These are phyloP conservation scores for Fusarium sublunatum DNA, from an alignment of 2,329 filamentous ascomycete species.

Conservation along the genomic window DNA sequence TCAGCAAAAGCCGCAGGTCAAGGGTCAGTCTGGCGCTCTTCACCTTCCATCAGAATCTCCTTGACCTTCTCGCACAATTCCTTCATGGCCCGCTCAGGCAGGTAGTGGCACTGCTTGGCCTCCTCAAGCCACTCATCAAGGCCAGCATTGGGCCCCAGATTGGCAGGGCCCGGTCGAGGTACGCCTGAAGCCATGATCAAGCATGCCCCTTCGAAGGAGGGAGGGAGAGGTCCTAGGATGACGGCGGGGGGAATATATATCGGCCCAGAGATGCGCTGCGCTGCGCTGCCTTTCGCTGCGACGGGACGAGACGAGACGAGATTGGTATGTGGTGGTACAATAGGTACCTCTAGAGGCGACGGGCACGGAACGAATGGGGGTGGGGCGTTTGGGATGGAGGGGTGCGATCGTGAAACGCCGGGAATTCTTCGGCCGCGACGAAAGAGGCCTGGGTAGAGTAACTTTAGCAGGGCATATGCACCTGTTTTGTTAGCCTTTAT, in stretches of 20 bases:
- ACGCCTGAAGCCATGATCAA: slow-evolving; percentile 62
- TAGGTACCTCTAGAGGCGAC: slow-evolving; percentile 19
- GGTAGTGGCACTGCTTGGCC: slow-evolving; percentile 96
- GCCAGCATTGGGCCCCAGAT: slow-evolving; percentile 82
- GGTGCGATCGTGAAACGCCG: slow-evolving; percentile 47
- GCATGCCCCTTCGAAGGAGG: slow-evolving; percentile 43
- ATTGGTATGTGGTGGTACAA: slow-evolving; percentile 39
- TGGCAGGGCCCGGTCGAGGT: slow-evolving; percentile 91
- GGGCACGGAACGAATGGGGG: slow-evolving; percentile 45
- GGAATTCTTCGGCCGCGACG: slow-evolving; percentile 45
- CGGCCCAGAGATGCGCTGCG: slow-evolving; percentile 41
- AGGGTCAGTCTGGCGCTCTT: slow-evolving; percentile 12
- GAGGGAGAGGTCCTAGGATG: slow-evolving; percentile 24
- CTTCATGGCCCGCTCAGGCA: slow-evolving; percentile 98
- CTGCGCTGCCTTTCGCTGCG: slow-evolving; percentile 8
- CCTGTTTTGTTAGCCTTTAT: neutral
- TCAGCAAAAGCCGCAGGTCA: slow-evolving; percentile 30
- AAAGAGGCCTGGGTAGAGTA: neutral
- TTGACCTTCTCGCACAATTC: slow-evolving; percentile 98
- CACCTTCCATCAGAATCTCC: slow-evolving; percentile 98
- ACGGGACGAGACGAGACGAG: no score
- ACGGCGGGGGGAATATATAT: slow-evolving; percentile 39
- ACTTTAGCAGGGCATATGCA: slow-evolving; percentile 4
- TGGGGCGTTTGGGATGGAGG: slow-evolving; percentile 47
- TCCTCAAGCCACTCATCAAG: slow-evolving; percentile 97